Evolutionary conservation across 148 eudicot genomes (phyloP).

Genomic region (Rhododendron vialii): DNA sequence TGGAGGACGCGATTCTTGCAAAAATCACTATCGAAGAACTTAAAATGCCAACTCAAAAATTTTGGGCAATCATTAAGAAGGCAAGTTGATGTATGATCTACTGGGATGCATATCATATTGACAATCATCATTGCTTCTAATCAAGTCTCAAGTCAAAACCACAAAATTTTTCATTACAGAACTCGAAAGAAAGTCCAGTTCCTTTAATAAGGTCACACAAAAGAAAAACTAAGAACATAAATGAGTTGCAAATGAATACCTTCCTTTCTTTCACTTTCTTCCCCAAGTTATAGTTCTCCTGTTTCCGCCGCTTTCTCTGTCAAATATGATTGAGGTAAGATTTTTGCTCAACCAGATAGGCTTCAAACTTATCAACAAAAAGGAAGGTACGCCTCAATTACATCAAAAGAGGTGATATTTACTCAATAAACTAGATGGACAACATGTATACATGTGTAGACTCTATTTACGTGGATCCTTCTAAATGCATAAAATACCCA

Average conservation of each 20-base stretch:
- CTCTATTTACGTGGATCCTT: background rate
- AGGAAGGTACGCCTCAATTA: background rate
- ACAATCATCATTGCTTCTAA: background rate
- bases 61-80: background rate
- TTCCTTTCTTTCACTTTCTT: slow-evolving; percentile 39
- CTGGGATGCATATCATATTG: background rate
- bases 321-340: slow-evolving; percentile 3
- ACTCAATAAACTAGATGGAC: background rate
- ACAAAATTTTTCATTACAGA: background rate
- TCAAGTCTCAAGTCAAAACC: background rate
- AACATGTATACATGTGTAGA: background rate
- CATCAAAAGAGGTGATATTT: background rate
- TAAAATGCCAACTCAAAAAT: background rate
- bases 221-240: background rate
- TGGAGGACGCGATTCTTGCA: background rate
- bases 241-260: slow-evolving; percentile 22
- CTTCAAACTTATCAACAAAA: background rate
- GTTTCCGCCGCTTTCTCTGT: slow-evolving; percentile 52
- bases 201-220: background rate
- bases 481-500: background rate
- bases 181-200: background rate
- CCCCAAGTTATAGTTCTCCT: slow-evolving; percentile 29
- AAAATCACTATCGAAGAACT: background rate
- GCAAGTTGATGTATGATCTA: background rate
- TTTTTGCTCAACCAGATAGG: background rate